Evolutionary conservation across 164 flowering plant genomes (phyloP).

Genomic region (Nymphaea thermarum): DNA sequence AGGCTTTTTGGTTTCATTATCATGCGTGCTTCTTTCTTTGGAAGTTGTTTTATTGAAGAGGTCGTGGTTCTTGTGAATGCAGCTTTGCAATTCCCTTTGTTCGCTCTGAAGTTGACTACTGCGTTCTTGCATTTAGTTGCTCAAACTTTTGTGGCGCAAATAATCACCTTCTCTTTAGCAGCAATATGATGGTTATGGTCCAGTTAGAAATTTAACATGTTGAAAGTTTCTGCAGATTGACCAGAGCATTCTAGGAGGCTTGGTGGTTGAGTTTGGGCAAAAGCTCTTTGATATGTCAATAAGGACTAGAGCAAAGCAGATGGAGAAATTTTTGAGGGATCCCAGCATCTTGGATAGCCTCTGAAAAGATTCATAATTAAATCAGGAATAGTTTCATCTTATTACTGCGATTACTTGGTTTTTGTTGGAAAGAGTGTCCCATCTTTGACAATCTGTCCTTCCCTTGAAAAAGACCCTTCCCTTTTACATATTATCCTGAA

Average conservation of each 20-base stretch:
- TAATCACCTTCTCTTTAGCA: background rate
- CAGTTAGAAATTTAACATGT: background rate
- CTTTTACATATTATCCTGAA: too few relatives aligned
- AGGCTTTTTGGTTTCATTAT: too few relatives aligned
- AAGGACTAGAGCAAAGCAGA: conserved; percentile 10
- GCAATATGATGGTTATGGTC: background rate
- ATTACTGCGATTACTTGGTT: background rate
- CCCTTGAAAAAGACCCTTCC: background rate
- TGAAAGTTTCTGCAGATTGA: conserved; percentile 8
- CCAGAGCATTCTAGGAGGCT: conserved; percentile 11
- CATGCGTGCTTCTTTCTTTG: too few relatives aligned
- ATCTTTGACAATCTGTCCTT: background rate
- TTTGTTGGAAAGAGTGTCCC: background rate
- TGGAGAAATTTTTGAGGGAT: conserved; percentile 16
- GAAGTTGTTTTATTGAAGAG: too few relatives aligned
- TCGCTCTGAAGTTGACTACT: too few relatives aligned
- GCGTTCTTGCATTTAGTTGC: too few relatives aligned
- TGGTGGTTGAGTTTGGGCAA: conserved; percentile 12
- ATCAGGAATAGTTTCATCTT: background rate
- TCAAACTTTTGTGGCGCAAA: too few relatives aligned
- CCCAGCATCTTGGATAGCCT: conserved; percentile 10
- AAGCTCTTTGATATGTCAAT: conserved; percentile 14
- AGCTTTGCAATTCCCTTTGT: too few relatives aligned
- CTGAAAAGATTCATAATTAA: background rate
- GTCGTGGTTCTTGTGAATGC: too few relatives aligned